phyloP scores from a whole-genome alignment of 108 stramenopile genomes.

The Fragilariopsis cylindrus region DNA sequence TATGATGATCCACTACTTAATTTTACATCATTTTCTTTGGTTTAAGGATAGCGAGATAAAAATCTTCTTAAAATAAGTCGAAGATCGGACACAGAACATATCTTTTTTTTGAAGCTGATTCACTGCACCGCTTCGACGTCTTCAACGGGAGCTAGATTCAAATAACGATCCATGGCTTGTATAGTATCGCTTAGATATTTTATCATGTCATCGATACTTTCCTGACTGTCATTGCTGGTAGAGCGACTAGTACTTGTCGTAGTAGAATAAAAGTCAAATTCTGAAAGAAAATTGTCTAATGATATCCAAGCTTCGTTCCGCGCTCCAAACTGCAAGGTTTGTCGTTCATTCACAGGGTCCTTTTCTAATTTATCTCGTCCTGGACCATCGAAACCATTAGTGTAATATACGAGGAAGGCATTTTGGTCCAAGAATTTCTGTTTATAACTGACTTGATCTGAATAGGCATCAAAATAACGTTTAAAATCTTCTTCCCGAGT shows the following conservation, averaged over 20 bases:
- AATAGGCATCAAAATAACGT: conserved; percentile 79
- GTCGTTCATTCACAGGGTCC: conserved; percentile 38
- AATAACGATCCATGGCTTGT: conserved; percentile 25
- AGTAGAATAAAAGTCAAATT: conserved; percentile 42
- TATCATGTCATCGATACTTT: conserved; percentile 14
- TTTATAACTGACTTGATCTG: conserved; percentile 77
- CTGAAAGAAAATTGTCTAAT: conserved; percentile 62
- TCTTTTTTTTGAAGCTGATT: neutral
- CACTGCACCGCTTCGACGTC: conserved; percentile 17
- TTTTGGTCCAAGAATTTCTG: conserved; percentile 85
- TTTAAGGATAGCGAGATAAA: neutral
- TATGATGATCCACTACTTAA: conserved; percentile 35
- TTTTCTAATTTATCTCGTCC: conserved; percentile 62
- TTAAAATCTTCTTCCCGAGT: conserved; percentile 67
- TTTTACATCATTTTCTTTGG: conserved; percentile 21
- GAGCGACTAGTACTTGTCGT: neutral
- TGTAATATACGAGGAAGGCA: conserved; percentile 88
- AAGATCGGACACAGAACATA: neutral
- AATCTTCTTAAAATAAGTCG: neutral
- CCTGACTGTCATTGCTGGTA: conserved; percentile 9
- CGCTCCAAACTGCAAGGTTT: conserved; percentile 73
- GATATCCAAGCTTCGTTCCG: conserved; percentile 84
- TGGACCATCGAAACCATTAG: conserved; percentile 85
- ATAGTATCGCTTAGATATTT: conserved; percentile 13
- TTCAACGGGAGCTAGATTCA: conserved; percentile 15